Percentiles rank a stretch among this genome's conserved stretches.
phyloP scores from a whole-genome alignment of 768 basidiomycete species.

The Mycena albidolilacea region DNA sequence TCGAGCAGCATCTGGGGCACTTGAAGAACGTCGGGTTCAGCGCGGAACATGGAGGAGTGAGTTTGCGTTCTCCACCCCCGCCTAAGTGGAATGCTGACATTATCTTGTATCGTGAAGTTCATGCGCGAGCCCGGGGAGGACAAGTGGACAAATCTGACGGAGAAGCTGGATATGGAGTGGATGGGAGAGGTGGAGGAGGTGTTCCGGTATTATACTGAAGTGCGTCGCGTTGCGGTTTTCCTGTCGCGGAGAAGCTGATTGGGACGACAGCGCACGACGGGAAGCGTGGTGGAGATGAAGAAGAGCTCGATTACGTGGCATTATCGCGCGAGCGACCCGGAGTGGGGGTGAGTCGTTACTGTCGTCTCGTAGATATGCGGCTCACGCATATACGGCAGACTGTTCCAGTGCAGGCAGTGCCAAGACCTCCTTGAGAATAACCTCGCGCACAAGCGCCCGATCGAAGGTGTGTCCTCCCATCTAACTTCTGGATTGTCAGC shows the following conservation, averaged over 20 bases:
- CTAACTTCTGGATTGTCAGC: not conserved
- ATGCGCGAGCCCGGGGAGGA: constrained; percentile 77
- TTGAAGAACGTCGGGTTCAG: constrained; percentile 88
- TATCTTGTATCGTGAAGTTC: constrained; percentile 57
- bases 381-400: constrained; percentile 53
- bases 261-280: constrained; percentile 80
- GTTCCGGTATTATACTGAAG: constrained; percentile 96
- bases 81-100: too few species aligned
- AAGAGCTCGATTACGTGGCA: constrained; percentile 99
- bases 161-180: constrained; percentile 96
- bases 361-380: constrained; percentile 9
- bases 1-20: constrained; percentile 93
- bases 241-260: constrained; percentile 28
- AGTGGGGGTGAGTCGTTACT: constrained; percentile 84
- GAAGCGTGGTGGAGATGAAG: constrained; percentile 97
- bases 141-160: constrained; percentile 92
- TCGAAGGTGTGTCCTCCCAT: constrained; percentile 76
- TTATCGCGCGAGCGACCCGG: constrained; percentile 92
- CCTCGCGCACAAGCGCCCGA: constrained; percentile 91
- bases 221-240: constrained; percentile 48
- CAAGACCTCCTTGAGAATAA: constrained; percentile 97
- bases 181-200: constrained; percentile 96
- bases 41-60: constrained; percentile 89
- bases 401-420: constrained; percentile 97
- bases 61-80: too few species aligned